Evolutionary conservation across 2,329 filamentous ascomycete species (phyloP).

Genomic region (Colletotrichum tofieldiae): DNA sequence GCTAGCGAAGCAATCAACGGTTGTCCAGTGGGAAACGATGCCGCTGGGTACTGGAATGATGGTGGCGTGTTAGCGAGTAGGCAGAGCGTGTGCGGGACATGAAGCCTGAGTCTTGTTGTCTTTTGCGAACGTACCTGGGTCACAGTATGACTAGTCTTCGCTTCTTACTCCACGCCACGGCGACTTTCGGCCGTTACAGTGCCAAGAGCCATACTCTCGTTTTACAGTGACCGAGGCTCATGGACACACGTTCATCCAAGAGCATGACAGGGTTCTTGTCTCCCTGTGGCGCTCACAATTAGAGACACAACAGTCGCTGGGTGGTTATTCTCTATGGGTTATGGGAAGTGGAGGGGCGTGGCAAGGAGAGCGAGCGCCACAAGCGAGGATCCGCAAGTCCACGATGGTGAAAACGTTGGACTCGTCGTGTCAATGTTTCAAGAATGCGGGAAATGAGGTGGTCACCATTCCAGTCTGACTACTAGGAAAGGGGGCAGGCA

Average conservation of each 20-base stretch:
- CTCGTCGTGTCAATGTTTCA: not conserved
- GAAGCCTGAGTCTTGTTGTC: not conserved
- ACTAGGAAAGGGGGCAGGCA: not conserved
- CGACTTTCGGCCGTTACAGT: not conserved
- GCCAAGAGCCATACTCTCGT: not conserved
- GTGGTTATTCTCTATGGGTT: not conserved
- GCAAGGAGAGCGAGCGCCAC: not conserved
- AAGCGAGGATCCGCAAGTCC: not conserved
- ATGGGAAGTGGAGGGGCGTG: too few relatives aligned
- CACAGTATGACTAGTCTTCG: not conserved
- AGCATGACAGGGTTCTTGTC: not conserved
- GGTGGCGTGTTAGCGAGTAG: not conserved
- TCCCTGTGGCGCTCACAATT: too few relatives aligned
- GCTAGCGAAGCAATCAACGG: not conserved
- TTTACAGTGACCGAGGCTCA: not conserved
- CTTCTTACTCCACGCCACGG: not conserved
- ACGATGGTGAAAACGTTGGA: not conserved
- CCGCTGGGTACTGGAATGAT: not conserved
- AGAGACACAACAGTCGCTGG: not conserved
- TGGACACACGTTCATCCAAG: not conserved
- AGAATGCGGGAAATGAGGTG: not conserved
- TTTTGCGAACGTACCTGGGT: not conserved
- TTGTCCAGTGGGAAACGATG: not conserved
- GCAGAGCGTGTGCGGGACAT: not conserved
- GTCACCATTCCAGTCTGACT: not conserved